Conservation (phyloP, 495 filamentous ascomycete genomes). For the Mycothermus thermophilus region DNA sequence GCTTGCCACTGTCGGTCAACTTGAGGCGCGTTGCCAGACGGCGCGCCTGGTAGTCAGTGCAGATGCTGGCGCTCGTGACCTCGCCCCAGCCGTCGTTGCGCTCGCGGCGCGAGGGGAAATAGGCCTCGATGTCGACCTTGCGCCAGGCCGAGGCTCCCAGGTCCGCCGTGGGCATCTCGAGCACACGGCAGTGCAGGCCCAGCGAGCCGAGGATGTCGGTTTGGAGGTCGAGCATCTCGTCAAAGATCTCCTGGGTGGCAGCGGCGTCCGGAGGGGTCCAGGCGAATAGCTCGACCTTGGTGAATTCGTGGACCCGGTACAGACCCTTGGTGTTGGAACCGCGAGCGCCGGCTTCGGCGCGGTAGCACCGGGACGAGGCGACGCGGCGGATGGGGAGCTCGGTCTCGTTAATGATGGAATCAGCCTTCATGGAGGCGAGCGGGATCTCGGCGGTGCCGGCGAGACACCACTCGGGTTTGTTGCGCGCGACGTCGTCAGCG, state of each 20-base stretch:
- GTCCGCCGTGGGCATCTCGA: conserved; percentile 84
- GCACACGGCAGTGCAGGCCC: conserved; percentile 69
- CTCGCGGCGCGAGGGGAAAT: conserved; percentile 68
- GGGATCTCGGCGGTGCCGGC: conserved; percentile 91
- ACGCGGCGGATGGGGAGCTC: conserved; percentile 58
- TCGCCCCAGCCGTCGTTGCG: conserved; percentile 82
- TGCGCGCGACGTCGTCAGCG: conserved; percentile 39
- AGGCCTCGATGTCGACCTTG: conserved; percentile 87
- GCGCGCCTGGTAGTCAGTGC: conserved; percentile 86
- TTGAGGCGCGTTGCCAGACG: conserved; percentile 60
- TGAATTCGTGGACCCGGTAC: conserved; percentile 98
- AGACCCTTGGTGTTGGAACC: conserved; percentile 86
- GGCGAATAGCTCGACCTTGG: conserved; percentile 92
- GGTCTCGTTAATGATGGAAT: conserved; percentile 41
- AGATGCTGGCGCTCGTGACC: conserved; percentile 79
- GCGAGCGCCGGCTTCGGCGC: conserved; percentile 82
- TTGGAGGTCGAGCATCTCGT: conserved; percentile 75
- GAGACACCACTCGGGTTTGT: conserved; percentile 55
- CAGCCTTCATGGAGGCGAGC: conserved; percentile 78
- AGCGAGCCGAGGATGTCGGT: conserved; percentile 63
- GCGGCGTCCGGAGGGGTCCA: conserved; percentile 48
- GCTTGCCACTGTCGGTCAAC: conserved; percentile 28
- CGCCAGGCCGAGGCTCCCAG: conserved; percentile 75
- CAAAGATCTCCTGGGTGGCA: conserved; percentile 46
- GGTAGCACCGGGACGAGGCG: conserved; percentile 76